Percentiles rank a stretch among this genome's conserved stretches.
Conservation (phyloP, 75 land plant species). For the Selaginella tamariscina region DNA sequence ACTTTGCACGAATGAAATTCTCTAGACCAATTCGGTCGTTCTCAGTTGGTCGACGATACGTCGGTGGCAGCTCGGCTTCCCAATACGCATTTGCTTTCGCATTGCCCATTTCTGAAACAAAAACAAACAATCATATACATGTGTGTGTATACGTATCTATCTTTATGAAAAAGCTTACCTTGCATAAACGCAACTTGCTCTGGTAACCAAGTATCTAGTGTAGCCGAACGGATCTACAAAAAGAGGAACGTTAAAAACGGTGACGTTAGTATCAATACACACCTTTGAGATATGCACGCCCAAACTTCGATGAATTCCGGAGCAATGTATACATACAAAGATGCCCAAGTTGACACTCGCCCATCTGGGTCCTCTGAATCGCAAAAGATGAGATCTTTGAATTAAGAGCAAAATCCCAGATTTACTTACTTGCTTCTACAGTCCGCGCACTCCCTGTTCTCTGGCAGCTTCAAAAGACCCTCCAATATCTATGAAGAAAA, state of each 20-base stretch:
- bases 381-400: constrained; percentile 8
- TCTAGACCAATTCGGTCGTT: constrained; percentile 44
- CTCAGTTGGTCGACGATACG: constrained; percentile 38
- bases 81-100: constrained; percentile 58
- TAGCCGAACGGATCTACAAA: constrained; percentile 69
- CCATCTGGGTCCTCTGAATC: constrained; percentile 83
- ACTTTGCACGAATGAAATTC: constrained; percentile 68
- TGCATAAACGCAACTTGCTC: constrained; percentile 78
- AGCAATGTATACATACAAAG: constrained; percentile 87
- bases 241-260: neutral
- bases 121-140: neutral
- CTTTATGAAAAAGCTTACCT: constrained; percentile 28
- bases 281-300: constrained; percentile 96
- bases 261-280: neutral
- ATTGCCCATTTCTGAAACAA: constrained; percentile 54
- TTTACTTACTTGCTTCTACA: constrained; percentile 61
- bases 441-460: constrained; percentile 80
- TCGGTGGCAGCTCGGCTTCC: constrained; percentile 69
- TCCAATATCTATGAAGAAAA: constrained; percentile 44
- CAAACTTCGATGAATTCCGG: constrained; percentile 85
- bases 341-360: constrained; percentile 90
- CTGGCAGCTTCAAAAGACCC: constrained; percentile 64
- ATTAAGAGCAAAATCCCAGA: neutral
- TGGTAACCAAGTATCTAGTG: constrained; percentile 88
- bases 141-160: neutral